These are phyloP conservation scores for Gymnopilus dilepis DNA, from an alignment of 768 basidiomycete genomes.

Conservation along the genomic window DNA sequence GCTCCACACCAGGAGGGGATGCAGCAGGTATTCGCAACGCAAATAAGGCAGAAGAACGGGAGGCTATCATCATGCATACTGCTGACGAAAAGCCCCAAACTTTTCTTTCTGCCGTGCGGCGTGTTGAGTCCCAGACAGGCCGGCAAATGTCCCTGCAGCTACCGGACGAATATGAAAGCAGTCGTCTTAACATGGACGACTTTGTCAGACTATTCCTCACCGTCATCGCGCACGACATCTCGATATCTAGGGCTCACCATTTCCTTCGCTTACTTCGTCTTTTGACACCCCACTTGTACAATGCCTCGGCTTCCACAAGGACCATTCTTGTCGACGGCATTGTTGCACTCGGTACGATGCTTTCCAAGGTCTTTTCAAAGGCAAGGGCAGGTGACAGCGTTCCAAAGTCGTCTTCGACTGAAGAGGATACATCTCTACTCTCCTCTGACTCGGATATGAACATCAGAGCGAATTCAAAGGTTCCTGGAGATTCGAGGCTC, in stretches of 20 bases:
- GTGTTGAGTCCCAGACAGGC: conserved; percentile 46
- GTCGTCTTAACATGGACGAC: conserved; percentile 62
- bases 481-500: conserved; percentile 55
- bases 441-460: conserved; percentile 38
- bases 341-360: conserved; percentile 63
- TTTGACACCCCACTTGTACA: conserved; percentile 61
- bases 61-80: conserved; percentile 69
- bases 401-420: conserved; percentile 30
- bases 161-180: conserved; percentile 65
- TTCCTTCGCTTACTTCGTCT: conserved; percentile 68
- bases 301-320: conserved; percentile 57
- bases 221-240: conserved; percentile 77
- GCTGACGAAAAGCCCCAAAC: conserved; percentile 79
- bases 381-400: conserved; percentile 46
- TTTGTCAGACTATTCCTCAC: conserved; percentile 76
- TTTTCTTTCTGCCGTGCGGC: conserved; percentile 60
- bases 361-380: conserved; percentile 51
- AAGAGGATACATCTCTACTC: conserved; percentile 32
- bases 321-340: conserved; percentile 68
- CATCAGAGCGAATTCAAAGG: conserved; percentile 47
- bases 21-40: conserved; percentile 69
- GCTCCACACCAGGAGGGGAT: conserved; percentile 50
- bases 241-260: conserved; percentile 68
- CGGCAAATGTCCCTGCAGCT: conserved; percentile 49
- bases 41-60: conserved; percentile 69